These are phyloP conservation scores for Pseudoturritis turrita DNA, from an alignment of 345 rosid species.

Conservation along the genomic window DNA sequence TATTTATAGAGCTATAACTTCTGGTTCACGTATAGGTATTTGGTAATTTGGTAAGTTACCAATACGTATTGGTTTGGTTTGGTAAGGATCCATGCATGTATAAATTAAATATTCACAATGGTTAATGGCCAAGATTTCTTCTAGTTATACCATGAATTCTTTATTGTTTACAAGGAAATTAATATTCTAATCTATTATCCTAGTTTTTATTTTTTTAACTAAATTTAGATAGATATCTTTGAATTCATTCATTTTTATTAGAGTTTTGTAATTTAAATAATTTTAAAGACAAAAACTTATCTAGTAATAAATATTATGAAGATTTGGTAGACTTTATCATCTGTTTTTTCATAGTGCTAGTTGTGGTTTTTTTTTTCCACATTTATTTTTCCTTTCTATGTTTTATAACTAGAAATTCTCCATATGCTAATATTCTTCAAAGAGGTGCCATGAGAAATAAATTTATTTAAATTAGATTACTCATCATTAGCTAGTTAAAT, in stretches of 20 bases:
- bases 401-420: neutral
- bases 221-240: neutral
- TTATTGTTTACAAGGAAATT: neutral
- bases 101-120: neutral
- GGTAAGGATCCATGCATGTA: slow-evolving; percentile 4
- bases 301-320: neutral
- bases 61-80: neutral
- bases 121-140: neutral
- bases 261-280: neutral
- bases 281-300: neutral
- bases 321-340: neutral
- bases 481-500: neutral
- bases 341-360: neutral
- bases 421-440: neutral
- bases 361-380: neutral
- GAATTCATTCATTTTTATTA: neutral
- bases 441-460: neutral
- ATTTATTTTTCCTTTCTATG: neutral
- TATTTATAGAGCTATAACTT: slow-evolving; percentile 11
- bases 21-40: slow-evolving; percentile 1
- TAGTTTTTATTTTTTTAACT: neutral
- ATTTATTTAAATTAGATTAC: neutral
- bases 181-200: neutral
- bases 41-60: slow-evolving; percentile 5
- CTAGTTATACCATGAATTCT: neutral